Evolutionary conservation across 2,329 filamentous ascomycete species (phyloP).

Genomic region (Colletotrichum tanaceti): DNA sequence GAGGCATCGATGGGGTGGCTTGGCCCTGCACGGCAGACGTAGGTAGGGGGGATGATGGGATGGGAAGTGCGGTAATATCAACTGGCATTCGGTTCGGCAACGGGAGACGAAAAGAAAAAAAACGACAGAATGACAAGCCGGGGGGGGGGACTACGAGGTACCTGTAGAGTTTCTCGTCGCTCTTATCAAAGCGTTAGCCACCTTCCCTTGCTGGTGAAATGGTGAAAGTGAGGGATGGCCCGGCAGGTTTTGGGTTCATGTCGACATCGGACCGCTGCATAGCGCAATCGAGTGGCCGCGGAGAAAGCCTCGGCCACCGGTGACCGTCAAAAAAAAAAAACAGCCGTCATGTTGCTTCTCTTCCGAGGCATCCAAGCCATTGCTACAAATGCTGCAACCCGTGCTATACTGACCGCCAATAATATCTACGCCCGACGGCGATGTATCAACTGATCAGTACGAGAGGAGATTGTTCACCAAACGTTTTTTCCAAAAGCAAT

Average conservation of each 20-base stretch:
- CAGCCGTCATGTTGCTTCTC: no score
- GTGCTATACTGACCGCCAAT: no score
- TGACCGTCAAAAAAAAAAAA: no score
- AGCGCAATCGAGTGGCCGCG: slow-evolving; percentile 27
- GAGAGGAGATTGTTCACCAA: no score
- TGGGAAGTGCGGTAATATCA: background rate
- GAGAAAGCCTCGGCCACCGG: background rate
- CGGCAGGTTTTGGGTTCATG: slow-evolving; percentile 27
- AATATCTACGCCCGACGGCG: no score
- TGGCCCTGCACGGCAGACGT: background rate
- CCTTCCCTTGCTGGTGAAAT: slow-evolving; percentile 5
- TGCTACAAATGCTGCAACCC: no score
- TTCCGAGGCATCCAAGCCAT: no score
- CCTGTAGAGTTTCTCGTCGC: background rate
- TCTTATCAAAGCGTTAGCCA: background rate
- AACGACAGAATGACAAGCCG: background rate
- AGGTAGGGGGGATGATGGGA: no score
- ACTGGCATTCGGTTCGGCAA: background rate
- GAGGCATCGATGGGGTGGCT: background rate
- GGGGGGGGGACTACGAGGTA: no score
- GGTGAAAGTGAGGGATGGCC: background rate
- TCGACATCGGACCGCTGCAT: slow-evolving; percentile 32
- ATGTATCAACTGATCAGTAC: no score
- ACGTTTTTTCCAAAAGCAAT: no score
- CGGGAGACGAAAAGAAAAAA: background rate